These are phyloP conservation scores for Zygotorulaspora danielsina DNA, from an alignment of 805 yeast species.

Conservation along the genomic window DNA sequence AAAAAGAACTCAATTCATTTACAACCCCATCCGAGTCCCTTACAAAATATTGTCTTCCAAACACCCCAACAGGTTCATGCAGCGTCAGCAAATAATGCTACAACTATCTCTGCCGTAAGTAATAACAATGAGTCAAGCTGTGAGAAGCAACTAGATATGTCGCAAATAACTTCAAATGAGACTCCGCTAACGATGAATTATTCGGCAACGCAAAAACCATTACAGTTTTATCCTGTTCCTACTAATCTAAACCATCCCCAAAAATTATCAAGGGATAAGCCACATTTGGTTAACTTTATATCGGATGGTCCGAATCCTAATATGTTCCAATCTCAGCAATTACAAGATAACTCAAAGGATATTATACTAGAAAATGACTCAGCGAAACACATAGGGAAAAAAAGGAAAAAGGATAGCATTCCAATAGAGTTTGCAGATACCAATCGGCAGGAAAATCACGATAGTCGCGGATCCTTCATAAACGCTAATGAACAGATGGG, in stretches of 20 bases:
- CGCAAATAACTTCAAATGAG: conserved; percentile 12
- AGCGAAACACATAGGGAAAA: conserved; percentile 8
- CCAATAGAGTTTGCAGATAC: not conserved
- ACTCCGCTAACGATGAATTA: conserved; percentile 24
- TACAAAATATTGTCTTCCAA: conserved; percentile 33
- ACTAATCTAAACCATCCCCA: conserved; percentile 18
- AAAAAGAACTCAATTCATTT: conserved; percentile 15
- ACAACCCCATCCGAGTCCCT: conserved; percentile 32
- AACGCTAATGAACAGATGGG: not conserved
- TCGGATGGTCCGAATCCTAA: conserved; percentile 21
- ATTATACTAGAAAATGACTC: conserved; percentile 25
- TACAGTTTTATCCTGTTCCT: conserved; percentile 34
- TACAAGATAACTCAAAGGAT: conserved; percentile 14
- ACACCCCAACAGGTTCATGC: conserved; percentile 30
- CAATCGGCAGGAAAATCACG: conserved; percentile 2
- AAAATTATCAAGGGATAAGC: conserved; percentile 10
- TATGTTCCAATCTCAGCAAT: conserved; percentile 7
- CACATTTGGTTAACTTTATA: conserved; percentile 18
- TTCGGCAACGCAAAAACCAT: conserved; percentile 35
- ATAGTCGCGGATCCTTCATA: not conserved
- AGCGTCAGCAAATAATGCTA: conserved; percentile 13
- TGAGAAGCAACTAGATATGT: conserved; percentile 8
- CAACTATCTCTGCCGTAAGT: conserved; percentile 15
- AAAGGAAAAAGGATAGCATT: conserved; percentile 7
- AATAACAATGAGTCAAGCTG: conserved; percentile 6